Base-by-base conservation (phyloP, 768 basidiomycete species). In the Leccinum sublutescens region DNA sequence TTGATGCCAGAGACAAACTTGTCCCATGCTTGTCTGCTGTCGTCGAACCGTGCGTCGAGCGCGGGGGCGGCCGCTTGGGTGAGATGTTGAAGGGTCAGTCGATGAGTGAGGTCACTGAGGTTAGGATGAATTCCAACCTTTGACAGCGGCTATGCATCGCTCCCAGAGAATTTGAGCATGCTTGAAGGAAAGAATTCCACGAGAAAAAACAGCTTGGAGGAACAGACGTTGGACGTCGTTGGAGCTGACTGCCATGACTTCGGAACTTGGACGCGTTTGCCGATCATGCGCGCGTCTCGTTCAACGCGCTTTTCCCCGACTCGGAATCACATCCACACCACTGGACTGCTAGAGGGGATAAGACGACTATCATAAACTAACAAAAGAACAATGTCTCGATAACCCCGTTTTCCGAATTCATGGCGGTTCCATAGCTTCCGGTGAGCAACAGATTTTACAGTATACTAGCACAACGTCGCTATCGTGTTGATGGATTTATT, bases 211-310 rank as follows among this genome's bases (percentile, higher is more conserved):
- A 0, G 89, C 84, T 62, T 95, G 93, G 19, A 94, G 80, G 64
- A 91, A 94, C 50, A 95, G 81, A 38, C 85, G 83, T 62, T 85
- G 83, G 4, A 90, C 85, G 69, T 93, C 89, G 70, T 75, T 75
- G n/a, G 82, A 65, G 38, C 78, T 77, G 45, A 78, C 79, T 77
- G 84, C 78, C 51, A 66, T 69, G 54, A 59, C 17, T 40, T 40
- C 33, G 48, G 5, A n/a, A 40, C 7, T 38, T 38, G 38, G 38
- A 38, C 45, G 19, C 45, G 45, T 23, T 21, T 19, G 47, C 21
- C 21, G 14, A 48, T 48, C 21, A 45, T 33, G 33, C 14, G n/a
- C 51, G 52, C 23, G 52, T 25, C 34, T 19, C 21, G 45, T 43
- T 12, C 34, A 40, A 27, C 27, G 27, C 17, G 17, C 17, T 4